phyloP scores from a whole-genome alignment of 495 filamentous ascomycete species.

The Rusavskia elegans region DNA sequence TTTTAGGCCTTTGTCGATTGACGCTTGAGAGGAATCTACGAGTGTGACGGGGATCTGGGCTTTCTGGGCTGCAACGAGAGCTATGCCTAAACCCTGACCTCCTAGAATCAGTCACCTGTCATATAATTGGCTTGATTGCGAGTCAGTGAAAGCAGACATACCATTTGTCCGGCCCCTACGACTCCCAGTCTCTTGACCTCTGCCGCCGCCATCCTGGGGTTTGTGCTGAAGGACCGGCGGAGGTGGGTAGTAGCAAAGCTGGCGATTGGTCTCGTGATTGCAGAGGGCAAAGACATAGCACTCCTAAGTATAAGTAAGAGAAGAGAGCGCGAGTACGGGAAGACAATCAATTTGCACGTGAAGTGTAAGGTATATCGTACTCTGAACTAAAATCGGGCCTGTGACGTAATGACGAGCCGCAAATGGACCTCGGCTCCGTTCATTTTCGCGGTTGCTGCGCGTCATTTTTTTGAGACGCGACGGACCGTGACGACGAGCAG shows the following conservation, averaged over 20 bases:
- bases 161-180: conserved; percentile 93
- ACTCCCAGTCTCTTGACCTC: conserved; percentile 86
- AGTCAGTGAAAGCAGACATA: conserved; percentile 23
- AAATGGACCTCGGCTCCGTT: neutral
- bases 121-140: neutral
- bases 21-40: conserved; percentile 68
- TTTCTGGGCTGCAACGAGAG: conserved; percentile 78
- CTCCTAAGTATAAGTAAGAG: too few species aligned
- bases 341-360: too few species aligned
- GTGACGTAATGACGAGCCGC: neutral
- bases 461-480: conserved; percentile 1
- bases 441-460: neutral
- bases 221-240: conserved; percentile 26
- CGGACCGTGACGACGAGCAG: too few species aligned
- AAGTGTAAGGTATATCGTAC: too few species aligned
- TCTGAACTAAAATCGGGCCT: too few species aligned
- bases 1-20: conserved; percentile 79
- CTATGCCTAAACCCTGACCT: conserved; percentile 80
- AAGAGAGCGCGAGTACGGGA: neutral
- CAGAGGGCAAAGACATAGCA: conserved; percentile 3
- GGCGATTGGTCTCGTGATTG: conserved; percentile 3
- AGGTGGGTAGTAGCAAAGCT: conserved; percentile 4
- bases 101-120: conserved; percentile 1
- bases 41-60: conserved; percentile 74
- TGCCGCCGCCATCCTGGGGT: conserved; percentile 27